Percentiles rank a stretch among this genome's conserved stretches.
Conservation (phyloP, 1,284 basidiomycete species). For the Ceratobasidium sp. region DNA sequence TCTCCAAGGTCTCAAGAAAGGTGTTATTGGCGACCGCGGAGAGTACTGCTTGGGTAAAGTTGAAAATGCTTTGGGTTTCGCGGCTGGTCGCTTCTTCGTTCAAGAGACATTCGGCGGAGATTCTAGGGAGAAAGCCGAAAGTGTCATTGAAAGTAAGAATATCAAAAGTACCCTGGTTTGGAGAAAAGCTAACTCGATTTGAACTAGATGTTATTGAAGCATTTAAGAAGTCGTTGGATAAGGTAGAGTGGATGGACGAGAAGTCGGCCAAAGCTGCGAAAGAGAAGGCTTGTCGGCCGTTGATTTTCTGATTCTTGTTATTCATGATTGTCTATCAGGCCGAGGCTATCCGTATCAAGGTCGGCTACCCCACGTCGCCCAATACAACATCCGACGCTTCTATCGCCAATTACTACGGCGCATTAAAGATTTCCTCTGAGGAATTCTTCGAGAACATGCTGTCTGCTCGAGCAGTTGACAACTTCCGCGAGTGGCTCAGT, state of each 20-base stretch:
- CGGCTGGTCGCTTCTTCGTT: constrained; percentile 81
- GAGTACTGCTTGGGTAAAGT: constrained; percentile 75
- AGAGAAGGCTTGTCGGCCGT: constrained; percentile 66
- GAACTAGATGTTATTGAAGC: constrained; percentile 75
- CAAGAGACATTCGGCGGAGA: constrained; percentile 85
- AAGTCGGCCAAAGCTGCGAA: constrained; percentile 82
- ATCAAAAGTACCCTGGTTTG: neutral
- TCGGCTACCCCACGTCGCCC: constrained; percentile 85
- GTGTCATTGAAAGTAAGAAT: constrained; percentile 76
- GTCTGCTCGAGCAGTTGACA: constrained; percentile 61
- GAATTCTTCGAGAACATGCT: constrained; percentile 89
- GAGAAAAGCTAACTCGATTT: neutral
- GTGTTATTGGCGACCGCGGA: constrained; percentile 80
- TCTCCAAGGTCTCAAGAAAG: constrained; percentile 85
- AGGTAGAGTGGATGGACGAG: constrained; percentile 92
- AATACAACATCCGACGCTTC: constrained; percentile 54
- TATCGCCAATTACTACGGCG: constrained; percentile 76
- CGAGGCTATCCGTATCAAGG: constrained; percentile 80
- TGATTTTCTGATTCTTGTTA: neutral
- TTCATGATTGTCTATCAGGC: constrained; percentile 55
- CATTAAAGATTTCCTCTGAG: constrained; percentile 68
- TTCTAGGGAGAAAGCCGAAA: constrained; percentile 80
- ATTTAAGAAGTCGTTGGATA: constrained; percentile 80
- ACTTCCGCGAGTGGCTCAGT: constrained; percentile 52
- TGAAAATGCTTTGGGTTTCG: constrained; percentile 73